Evolutionary conservation across 345 rosid species (phyloP), one percentile per base, ranked within the genome.

Genomic region (Orychophragmus violaceus): DNA sequence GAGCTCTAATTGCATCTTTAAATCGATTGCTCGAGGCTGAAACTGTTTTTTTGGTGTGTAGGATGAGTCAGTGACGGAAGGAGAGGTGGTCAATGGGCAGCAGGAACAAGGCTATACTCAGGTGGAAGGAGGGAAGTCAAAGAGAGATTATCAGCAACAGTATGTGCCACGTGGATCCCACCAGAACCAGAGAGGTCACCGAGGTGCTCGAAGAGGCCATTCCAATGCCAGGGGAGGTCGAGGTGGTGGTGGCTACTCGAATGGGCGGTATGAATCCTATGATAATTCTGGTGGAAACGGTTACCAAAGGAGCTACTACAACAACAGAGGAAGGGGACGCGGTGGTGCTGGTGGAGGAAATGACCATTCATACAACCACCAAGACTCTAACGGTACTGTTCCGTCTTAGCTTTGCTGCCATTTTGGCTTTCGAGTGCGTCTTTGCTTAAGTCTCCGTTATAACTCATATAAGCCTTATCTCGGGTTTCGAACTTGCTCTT

Each of bases 161-260:
- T 80, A 76, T 55, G 56, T n/a, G 36, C 81, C 77, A 8, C 85
- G 92, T 29, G 84, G 97, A 53, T 46, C 77, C 56, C 74, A 79
- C 68, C 94, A 80, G 80, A 85, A 83, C 79, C 86, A 85, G 60
- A 79, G 93, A 27, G 85, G 85, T 61, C 80, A 85, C n/a, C 70
- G 89, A 28, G 78, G 87, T 49, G 60, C 14, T 21, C 46, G 71
- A 28, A 65, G 84, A 44, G 81, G 90, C 30, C 79, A 84, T 56
- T 68, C 80, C 46, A 89, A 83, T 71, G 95, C 89, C 21, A 86
- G 87, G 41, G 92, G 96, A 28, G 91, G 96, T 48, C 80, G 89
- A 36, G 79, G 87, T 21, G 84, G 69, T 39, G 84, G 95, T 54
- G 83, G 95, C 55, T 79, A 87, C 76, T 84, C 82, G 72, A 88